Percentiles rank a stretch among this genome's conserved stretches.
phyloP scores from a whole-genome alignment of 805 yeast species.

The Priceomyces haplophilus region DNA sequence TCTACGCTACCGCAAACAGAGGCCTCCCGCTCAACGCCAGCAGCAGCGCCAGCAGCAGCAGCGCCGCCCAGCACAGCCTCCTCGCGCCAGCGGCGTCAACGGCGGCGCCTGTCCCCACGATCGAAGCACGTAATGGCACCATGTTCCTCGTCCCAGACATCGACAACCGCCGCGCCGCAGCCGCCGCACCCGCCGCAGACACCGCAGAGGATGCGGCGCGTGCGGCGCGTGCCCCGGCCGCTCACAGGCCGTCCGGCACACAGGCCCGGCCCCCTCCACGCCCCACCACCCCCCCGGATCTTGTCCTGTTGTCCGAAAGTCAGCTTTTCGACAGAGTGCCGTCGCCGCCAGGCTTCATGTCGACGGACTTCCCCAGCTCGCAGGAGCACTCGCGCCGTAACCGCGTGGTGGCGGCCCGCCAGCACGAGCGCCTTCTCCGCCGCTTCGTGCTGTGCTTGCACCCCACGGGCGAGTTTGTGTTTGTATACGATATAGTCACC shows the following conservation, averaged over 20 bases:
- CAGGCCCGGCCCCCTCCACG: neutral
- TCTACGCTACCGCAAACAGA: slow-evolving; percentile 12
- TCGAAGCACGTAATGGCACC: neutral
- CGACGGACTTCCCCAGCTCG: slow-evolving; percentile 34
- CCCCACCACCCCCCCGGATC: neutral
- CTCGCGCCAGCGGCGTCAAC: neutral
- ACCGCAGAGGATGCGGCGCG: too few species aligned
- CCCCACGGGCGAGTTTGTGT: slow-evolving; percentile 31
- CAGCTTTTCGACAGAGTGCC: slow-evolving; percentile 37
- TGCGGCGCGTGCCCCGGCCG: too few species aligned
- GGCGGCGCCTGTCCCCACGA: neutral
- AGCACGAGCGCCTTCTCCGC: slow-evolving; percentile 24
- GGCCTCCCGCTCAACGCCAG: too few species aligned
- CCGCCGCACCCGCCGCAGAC: too few species aligned
- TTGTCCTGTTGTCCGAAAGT: slow-evolving; percentile 1
- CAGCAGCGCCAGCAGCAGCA: neutral
- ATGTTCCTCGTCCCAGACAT: too few species aligned
- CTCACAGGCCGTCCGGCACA: neutral
- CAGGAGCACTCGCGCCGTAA: slow-evolving; percentile 27
- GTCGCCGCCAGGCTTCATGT: slow-evolving; percentile 41
- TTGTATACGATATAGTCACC: slow-evolving; percentile 29
- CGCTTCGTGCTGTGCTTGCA: slow-evolving; percentile 24
- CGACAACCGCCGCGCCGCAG: too few species aligned
- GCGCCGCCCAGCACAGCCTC: neutral
- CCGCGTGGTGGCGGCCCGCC: slow-evolving; percentile 18